Conservation (phyloP, 2,329 filamentous ascomycete species). For the Colletotrichum horii region DNA sequence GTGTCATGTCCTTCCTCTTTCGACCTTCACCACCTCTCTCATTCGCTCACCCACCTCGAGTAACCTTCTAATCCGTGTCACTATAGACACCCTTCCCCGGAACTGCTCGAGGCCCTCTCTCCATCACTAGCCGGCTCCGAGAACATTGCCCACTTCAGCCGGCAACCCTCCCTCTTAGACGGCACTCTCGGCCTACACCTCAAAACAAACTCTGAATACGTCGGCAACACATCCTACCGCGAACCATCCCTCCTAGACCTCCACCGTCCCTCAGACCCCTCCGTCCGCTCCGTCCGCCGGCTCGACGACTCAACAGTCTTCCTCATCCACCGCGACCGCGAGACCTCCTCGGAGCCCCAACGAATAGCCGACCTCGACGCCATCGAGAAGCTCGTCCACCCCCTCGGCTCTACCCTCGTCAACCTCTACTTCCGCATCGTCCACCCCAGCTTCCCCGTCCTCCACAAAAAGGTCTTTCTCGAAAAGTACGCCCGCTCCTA, state of each 20-base stretch:
- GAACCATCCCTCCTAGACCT: slow-evolving; percentile 63
- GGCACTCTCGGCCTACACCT: slow-evolving; percentile 60
- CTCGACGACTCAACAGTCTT: slow-evolving; percentile 40
- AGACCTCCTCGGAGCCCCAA: slow-evolving; percentile 43
- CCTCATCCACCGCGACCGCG: slow-evolving; percentile 39
- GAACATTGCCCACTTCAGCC: slow-evolving; percentile 16
- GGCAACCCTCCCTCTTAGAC: slow-evolving; percentile 33
- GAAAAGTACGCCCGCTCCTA: slow-evolving; percentile 65
- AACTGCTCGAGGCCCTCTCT: slow-evolving; percentile 22
- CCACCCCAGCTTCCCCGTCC: slow-evolving; percentile 62
- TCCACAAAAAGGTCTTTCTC: slow-evolving; percentile 66
- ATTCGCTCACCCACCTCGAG: background rate
- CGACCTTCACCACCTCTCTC: background rate
- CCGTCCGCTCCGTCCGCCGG: slow-evolving; percentile 32
- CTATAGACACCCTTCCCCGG: slow-evolving; percentile 19
- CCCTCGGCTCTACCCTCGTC: slow-evolving; percentile 67
- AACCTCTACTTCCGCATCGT: slow-evolving; percentile 71
- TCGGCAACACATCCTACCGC: slow-evolving; percentile 64
- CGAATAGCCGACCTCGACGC: slow-evolving; percentile 46
- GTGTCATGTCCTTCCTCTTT: slow-evolving; percentile 1
- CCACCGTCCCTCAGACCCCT: slow-evolving; percentile 53
- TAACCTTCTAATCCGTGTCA: background rate
- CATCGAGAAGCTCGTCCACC: slow-evolving; percentile 66
- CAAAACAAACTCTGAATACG: slow-evolving; percentile 64
- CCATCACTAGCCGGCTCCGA: slow-evolving; percentile 18